Base-by-base conservation (phyloP, 1,139 yeast genomes). In the Kodamaea sp. region DNA sequence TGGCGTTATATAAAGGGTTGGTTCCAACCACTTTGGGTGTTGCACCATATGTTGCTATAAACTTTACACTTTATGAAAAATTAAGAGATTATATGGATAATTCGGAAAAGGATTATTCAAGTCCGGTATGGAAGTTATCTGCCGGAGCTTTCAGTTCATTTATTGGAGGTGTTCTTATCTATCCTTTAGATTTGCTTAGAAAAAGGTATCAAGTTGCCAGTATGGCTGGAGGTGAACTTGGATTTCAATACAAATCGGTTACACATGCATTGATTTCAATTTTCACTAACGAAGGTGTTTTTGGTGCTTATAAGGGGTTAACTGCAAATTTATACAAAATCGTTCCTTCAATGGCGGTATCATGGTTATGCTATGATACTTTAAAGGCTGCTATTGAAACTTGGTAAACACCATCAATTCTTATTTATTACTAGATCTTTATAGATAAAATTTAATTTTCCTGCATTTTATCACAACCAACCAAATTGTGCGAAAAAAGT, bases 11-110 rank as follows among this genome's bases (percentile, higher is more conserved):
- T 57, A 72, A 92, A 40, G 98, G 98, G 4, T 69, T 90, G 7
- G 69, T 83, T 44, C 97, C 97, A 6, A 90, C 98, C 0, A 79
- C 90, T 2, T 63, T 87, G 47, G 97, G 97, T 1, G 97, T 92
- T 9, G 97, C 96, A 1, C 97, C 98, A 1, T 92, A 90, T 54
- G 97, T 88, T 32, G 96, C 96, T 3, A 74, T 92, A 40, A 92
- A 90, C 62, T 92, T 92, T 60, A 85, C 96, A 6, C 79, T 88
- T 33, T 92, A 90, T 65, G 97, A 92, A 54, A 79, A 76, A 43
- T 57, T 89, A 50, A 79, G 92, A 45, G 94, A 84, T 47, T 55
- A 56, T 41, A 69, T 70, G 75, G 62, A 61, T 35, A 43, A 47
- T 7, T 59, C 72, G n/a, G 54, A 63, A 29, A 43, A 48, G 29